Percentiles rank a stretch among this genome's conserved stretches.
phyloP scores from a whole-genome alignment of 208 protist species.

The Wallacemonas sp. region DNA sequence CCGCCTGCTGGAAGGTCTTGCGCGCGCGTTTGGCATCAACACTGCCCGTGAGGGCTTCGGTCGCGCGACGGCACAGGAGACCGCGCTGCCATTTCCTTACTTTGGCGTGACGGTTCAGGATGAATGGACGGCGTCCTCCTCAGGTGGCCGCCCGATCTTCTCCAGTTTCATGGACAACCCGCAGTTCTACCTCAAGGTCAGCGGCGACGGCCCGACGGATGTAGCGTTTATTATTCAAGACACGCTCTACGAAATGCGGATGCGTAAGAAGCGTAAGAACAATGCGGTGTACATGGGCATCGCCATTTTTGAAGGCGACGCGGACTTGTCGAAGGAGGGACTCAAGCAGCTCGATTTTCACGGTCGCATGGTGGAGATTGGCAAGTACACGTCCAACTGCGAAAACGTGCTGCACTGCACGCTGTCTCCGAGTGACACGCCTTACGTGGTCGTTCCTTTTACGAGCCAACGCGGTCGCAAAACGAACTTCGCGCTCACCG shows the following conservation, averaged over 20 bases:
- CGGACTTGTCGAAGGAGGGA: constrained; percentile 56
- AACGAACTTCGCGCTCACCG: constrained; percentile 84
- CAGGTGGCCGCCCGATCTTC: constrained; percentile 85
- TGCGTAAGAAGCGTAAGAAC: constrained; percentile 84
- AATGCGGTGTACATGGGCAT: constrained; percentile 92
- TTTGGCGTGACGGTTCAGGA: constrained; percentile 85
- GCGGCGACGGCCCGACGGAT: constrained; percentile 46
- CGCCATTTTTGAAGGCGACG: constrained; percentile 84
- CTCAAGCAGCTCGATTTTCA: constrained; percentile 92
- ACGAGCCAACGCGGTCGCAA: constrained; percentile 80
- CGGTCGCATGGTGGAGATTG: constrained; percentile 86
- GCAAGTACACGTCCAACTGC: constrained; percentile 89
- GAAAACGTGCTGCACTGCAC: constrained; percentile 89
- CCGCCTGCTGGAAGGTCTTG: constrained; percentile 85
- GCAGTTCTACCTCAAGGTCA: constrained; percentile 85
- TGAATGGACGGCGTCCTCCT: constrained; percentile 73
- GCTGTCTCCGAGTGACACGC: constrained; percentile 67
- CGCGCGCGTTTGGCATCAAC: constrained; percentile 85
- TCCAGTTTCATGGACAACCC: constrained; percentile 93
- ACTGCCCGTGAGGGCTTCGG: constrained; percentile 80
- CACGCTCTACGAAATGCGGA: constrained; percentile 82
- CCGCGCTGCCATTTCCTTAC: constrained; percentile 76
- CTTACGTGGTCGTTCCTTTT: constrained; percentile 90
- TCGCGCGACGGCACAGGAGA: constrained; percentile 80
- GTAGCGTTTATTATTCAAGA: constrained; percentile 90